Evolutionary conservation across 2,329 filamentous ascomycete species (phyloP).

Genomic region (Clonostachys byssicola): DNA sequence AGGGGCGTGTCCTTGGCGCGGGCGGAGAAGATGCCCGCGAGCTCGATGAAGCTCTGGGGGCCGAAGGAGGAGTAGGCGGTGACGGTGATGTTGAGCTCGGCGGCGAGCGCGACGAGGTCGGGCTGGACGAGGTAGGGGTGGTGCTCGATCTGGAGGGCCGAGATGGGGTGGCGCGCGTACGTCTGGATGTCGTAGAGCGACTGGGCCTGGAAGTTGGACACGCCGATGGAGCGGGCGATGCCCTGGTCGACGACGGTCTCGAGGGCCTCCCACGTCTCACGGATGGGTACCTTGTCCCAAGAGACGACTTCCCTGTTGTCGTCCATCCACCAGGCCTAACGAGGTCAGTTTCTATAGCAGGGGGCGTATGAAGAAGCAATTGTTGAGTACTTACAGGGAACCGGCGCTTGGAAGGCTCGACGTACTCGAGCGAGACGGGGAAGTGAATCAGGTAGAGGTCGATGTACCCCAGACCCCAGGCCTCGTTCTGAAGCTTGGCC

Average conservation of each 20-base stretch:
- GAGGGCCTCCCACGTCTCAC: conserved; percentile 77
- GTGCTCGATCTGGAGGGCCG: conserved; percentile 63
- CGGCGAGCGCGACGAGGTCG: conserved; percentile 49
- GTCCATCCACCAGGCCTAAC: conserved; percentile 29
- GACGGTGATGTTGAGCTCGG: conserved; percentile 51
- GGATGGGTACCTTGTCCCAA: conserved; percentile 56
- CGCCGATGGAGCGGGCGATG: conserved; percentile 67
- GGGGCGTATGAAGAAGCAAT: conserved; percentile 8
- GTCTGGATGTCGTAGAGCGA: conserved; percentile 56
- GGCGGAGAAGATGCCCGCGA: conserved; percentile 7
- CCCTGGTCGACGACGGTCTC: conserved; percentile 64
- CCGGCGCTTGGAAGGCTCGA: conserved; percentile 30
- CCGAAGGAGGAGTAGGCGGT: conserved; percentile 67
- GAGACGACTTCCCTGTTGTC: conserved; percentile 35
- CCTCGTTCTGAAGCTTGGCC: conserved; percentile 66
- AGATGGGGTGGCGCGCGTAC: conserved; percentile 49
- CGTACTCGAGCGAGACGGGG: conserved; percentile 37
- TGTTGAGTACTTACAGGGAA: conserved; percentile 22
- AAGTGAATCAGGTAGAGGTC: conserved; percentile 81
- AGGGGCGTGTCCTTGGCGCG: conserved; percentile 5
- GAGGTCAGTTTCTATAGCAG: not conserved
- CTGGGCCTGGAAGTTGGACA: conserved; percentile 70
- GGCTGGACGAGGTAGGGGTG: conserved; percentile 64
- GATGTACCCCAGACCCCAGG: conserved; percentile 82
- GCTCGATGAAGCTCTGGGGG: conserved; percentile 37